phyloP scores from a whole-genome alignment of 148 eudicot species.

The Bassia scoparia region DNA sequence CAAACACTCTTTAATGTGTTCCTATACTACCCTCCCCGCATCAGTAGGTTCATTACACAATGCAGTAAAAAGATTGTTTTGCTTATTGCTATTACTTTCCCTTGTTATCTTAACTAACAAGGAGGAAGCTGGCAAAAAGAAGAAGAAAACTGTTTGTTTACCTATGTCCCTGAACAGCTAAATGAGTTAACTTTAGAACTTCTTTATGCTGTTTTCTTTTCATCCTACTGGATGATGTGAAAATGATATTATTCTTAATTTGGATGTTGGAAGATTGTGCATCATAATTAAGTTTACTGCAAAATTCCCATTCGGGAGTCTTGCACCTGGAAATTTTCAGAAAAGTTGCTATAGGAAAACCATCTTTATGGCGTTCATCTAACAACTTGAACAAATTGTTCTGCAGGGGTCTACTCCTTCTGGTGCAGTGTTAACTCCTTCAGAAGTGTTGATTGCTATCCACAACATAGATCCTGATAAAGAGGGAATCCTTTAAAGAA shows the following conservation, averaged over 20 bases:
- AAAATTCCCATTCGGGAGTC: neutral
- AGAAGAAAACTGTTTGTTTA: neutral
- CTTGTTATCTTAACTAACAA: slow-evolving; percentile 2
- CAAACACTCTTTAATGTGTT: too few relatives aligned
- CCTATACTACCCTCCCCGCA: too few relatives aligned
- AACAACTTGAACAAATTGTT: neutral
- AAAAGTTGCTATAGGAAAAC: neutral
- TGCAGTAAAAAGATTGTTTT: neutral
- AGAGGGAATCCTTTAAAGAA: slow-evolving; percentile 83
- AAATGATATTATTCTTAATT: too few relatives aligned
- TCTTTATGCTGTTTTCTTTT: neutral
- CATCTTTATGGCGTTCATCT: slow-evolving; percentile 1
- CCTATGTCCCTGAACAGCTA: neutral
- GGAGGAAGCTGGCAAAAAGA: neutral
- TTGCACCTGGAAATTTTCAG: neutral
- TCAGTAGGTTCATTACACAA: too few relatives aligned
- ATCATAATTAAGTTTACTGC: neutral
- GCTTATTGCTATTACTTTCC: neutral
- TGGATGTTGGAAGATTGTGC: too few relatives aligned
- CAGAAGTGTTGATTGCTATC: slow-evolving; percentile 84
- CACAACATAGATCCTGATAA: slow-evolving; percentile 91
- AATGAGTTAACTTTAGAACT: neutral
- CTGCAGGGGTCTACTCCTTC: slow-evolving; percentile 64
- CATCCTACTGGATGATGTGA: too few relatives aligned
- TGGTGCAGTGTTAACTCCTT: slow-evolving; percentile 63